A percentile compares a stretch with the other conserved stretches of the same genome.
Evolutionary conservation across 306 rosid genomes (phyloP).

Genomic region (Elaeagnus macrophylla): DNA sequence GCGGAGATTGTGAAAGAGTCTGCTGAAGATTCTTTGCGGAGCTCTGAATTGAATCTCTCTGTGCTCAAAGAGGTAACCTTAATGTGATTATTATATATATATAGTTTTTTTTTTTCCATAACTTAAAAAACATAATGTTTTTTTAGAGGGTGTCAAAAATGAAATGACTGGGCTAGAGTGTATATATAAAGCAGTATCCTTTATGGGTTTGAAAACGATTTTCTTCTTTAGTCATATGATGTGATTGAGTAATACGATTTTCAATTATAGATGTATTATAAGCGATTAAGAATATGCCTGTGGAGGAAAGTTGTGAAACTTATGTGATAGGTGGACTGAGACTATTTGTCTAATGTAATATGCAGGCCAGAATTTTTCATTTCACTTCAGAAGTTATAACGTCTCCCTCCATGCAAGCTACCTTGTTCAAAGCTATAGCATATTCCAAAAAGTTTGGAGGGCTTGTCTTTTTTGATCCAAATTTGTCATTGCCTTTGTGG

Average conservation of each 20-base stretch:
- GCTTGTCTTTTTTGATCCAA: constrained; percentile 59
- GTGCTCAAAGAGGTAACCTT: constrained; percentile 70
- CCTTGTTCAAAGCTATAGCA: constrained; percentile 35
- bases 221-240: no score
- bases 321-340: constrained; percentile 4
- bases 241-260: no score
- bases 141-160: no score
- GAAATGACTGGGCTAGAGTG: no score
- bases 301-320: not conserved
- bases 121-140: not conserved
- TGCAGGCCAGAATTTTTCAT: constrained; percentile 50
- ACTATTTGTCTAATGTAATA: constrained; percentile 12
- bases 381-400: constrained; percentile 54
- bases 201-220: no score
- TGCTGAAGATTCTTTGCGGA: constrained; percentile 57
- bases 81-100: not conserved
- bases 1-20: constrained; percentile 48
- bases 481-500: constrained; percentile 73
- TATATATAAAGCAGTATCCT: no score
- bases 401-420: constrained; percentile 25
- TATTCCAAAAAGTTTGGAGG: constrained; percentile 43
- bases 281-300: not conserved
- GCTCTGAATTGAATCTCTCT: constrained; percentile 60
- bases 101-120: not conserved
- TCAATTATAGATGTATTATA: no score